Conservation (phyloP, 2,329 filamentous ascomycete genomes). For the Aspergillus felis region DNA sequence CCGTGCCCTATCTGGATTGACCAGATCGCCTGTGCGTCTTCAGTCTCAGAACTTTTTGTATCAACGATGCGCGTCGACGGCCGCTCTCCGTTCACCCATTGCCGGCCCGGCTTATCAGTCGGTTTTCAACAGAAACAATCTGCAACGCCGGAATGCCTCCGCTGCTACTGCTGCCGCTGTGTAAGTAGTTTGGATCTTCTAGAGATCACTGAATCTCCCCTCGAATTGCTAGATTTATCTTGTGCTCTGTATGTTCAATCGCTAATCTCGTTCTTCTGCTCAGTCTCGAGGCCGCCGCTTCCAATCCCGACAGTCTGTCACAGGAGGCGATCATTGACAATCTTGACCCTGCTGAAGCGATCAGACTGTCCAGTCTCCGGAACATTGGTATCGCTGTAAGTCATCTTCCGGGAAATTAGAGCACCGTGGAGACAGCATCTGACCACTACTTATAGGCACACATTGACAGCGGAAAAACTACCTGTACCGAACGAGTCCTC, state of each 20-base stretch:
- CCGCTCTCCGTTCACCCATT: constrained; percentile 31
- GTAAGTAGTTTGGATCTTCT: constrained; percentile 25
- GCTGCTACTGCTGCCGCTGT: constrained; percentile 40
- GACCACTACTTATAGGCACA: constrained; percentile 61
- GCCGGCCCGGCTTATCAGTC: constrained; percentile 33
- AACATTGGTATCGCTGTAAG: constrained; percentile 96
- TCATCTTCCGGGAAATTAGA: constrained; percentile 5
- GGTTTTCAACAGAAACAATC: constrained; percentile 37
- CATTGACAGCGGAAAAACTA: constrained; percentile 98
- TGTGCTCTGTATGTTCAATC: constrained; percentile 18
- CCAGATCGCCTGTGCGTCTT: constrained; percentile 31
- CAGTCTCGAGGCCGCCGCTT: constrained; percentile 55
- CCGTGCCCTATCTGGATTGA: constrained; percentile 36
- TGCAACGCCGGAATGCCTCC: constrained; percentile 42
- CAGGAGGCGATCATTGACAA: constrained; percentile 71
- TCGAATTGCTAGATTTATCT: constrained; percentile 6
- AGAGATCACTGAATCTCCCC: background rate
- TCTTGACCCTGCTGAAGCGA: constrained; percentile 73
- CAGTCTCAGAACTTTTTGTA: constrained; percentile 34
- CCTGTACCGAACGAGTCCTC: constrained; percentile 89
- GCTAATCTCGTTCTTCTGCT: constrained; percentile 14
- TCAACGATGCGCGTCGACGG: constrained; percentile 38
- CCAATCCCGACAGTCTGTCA: constrained; percentile 54
- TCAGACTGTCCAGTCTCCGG: constrained; percentile 73
- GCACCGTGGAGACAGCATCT: background rate